Percentiles rank a stretch among this genome's conserved stretches.
Evolutionary conservation across 192 early-diverging fungal species (phyloP).

Genomic region (Gaertneriomyces semiglobifer): DNA sequence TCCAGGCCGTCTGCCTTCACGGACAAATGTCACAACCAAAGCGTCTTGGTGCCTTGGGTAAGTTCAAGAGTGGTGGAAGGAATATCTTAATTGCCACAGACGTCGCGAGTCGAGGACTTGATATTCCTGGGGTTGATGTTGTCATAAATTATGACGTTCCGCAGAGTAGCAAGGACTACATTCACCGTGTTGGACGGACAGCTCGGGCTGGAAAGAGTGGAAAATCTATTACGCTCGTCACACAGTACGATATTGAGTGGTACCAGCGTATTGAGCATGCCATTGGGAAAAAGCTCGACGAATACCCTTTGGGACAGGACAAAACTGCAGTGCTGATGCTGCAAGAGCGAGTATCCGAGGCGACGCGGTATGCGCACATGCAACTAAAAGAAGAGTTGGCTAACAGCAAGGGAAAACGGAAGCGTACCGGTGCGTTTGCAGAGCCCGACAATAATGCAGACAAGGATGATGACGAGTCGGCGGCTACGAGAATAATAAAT

Average conservation of each 20-base stretch:
- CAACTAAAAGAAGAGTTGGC: slow-evolving; percentile 77
- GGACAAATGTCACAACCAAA: slow-evolving; percentile 91
- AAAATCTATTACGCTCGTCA: slow-evolving; percentile 78
- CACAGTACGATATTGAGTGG: slow-evolving; percentile 91
- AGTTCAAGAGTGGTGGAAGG: slow-evolving; percentile 88
- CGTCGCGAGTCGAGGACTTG: slow-evolving; percentile 84
- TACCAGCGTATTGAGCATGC: slow-evolving; percentile 92
- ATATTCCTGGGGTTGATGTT: slow-evolving; percentile 93
- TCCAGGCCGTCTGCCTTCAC: slow-evolving; percentile 91
- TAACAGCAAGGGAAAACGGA: slow-evolving; percentile 30
- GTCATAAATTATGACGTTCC: slow-evolving; percentile 98
- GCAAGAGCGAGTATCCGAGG: slow-evolving; percentile 92
- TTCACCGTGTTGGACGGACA: slow-evolving; percentile 95
- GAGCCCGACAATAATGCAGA: slow-evolving; percentile 18
- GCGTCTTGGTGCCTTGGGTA: slow-evolving; percentile 85
- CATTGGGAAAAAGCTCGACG: slow-evolving; percentile 80
- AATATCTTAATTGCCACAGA: slow-evolving; percentile 93
- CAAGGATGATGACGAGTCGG: slow-evolving; percentile 38
- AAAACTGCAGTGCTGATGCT: slow-evolving; percentile 84
- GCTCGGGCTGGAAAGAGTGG: slow-evolving; percentile 91
- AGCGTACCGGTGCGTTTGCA: slow-evolving; percentile 22
- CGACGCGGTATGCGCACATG: slow-evolving; percentile 78
- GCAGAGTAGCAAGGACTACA: slow-evolving; percentile 88
- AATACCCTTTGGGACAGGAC: slow-evolving; percentile 67
- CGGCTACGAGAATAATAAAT: slow-evolving; percentile 28